Percentiles rank a stretch among this genome's conserved stretches.
phyloP scores from a whole-genome alignment of 306 rosid genomes.

The Ormosia semicastrata region DNA sequence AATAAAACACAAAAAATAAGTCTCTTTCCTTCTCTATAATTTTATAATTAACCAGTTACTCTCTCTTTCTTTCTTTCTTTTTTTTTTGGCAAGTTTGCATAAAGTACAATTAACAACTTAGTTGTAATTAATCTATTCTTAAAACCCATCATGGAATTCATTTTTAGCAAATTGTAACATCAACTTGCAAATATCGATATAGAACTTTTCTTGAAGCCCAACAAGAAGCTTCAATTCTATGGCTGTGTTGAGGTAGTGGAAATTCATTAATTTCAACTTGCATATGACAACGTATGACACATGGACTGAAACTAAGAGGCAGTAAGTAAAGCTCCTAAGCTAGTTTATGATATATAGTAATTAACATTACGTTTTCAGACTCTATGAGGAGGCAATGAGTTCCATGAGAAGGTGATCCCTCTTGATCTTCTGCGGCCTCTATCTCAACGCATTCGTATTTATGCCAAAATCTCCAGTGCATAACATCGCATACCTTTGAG shows the following conservation, averaged over 20 bases:
- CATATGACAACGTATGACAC: background rate
- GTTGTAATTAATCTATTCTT: background rate
- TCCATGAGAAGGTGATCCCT: constrained; percentile 21
- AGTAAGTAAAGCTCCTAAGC: background rate
- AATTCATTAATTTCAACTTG: background rate
- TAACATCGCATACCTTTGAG: constrained; percentile 23
- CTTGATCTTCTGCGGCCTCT: background rate
- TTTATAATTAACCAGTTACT: background rate
- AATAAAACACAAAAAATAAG: background rate
- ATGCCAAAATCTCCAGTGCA: constrained; percentile 19
- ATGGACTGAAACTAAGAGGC: background rate
- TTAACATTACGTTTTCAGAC: constrained; percentile 13
- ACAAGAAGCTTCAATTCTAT: background rate
- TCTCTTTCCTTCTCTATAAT: background rate
- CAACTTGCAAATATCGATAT: background rate
- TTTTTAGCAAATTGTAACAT: background rate
- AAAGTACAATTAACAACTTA: background rate
- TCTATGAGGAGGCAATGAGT: background rate
- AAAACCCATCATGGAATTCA: background rate
- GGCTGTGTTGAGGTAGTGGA: background rate
- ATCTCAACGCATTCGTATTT: constrained; percentile 19
- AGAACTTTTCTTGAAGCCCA: background rate
- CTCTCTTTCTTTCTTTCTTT: background rate
- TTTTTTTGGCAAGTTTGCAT: background rate
- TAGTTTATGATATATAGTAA: background rate